Percentiles rank a stretch among this genome's conserved stretches.
phyloP scores from a whole-genome alignment of 352 stramenopile species.

The Aphanomyces astaci region DNA sequence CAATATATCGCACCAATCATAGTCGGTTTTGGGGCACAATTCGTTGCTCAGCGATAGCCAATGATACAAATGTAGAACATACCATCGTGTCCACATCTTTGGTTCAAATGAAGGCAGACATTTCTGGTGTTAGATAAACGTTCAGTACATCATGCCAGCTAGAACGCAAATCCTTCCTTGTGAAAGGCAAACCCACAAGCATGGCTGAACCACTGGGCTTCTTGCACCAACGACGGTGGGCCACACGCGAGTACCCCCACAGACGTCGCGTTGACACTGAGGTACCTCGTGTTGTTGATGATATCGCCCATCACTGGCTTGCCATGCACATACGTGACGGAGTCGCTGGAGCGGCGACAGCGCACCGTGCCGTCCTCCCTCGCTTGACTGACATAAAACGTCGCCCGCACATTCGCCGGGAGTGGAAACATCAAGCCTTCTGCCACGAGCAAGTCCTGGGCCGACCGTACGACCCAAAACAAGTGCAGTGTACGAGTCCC shows the following conservation, averaged over 20 bases:
- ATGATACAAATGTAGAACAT: too few species aligned
- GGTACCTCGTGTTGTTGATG: slow-evolving; percentile 64
- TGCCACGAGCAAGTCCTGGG: slow-evolving; percentile 59
- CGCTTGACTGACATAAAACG: slow-evolving; percentile 51
- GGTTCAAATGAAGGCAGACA: too few species aligned
- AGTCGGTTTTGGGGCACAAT: too few species aligned
- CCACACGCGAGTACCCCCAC: slow-evolving; percentile 68
- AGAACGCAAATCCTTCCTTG: slow-evolving; percentile 71
- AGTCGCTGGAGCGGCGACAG: slow-evolving; percentile 41
- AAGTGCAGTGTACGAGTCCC: slow-evolving; percentile 31
- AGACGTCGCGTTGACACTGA: not conserved
- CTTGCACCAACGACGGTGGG: slow-evolving; percentile 55
- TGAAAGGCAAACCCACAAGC: slow-evolving; percentile 69
- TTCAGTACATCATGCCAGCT: too few species aligned
- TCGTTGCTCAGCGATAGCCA: too few species aligned
- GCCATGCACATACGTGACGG: slow-evolving; percentile 41
- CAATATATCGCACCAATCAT: too few species aligned
- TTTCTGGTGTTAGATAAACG: too few species aligned
- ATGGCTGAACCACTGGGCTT: slow-evolving; percentile 51
- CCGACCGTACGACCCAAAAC: slow-evolving; percentile 57
- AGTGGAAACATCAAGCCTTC: slow-evolving; percentile 48
- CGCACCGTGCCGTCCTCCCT: slow-evolving; percentile 37
- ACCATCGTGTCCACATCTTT: too few species aligned
- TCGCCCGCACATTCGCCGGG: slow-evolving; percentile 38
- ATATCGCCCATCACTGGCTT: slow-evolving; percentile 54